Base-by-base conservation (phyloP, 306 rosid species). In the Quillaja saponaria region DNA sequence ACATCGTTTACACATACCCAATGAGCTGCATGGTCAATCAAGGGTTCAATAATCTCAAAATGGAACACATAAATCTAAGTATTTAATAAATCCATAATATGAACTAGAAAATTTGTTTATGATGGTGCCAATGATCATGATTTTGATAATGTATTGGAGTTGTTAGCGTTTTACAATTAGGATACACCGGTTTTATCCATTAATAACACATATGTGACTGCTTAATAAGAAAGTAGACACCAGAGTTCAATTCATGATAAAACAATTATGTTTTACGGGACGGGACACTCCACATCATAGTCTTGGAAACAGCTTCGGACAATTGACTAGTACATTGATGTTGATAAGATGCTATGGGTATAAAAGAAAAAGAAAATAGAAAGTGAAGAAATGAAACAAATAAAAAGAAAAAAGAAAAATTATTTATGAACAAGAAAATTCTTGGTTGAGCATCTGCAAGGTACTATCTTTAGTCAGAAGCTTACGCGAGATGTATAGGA, bases 1-100 rank as follows among this genome's bases (percentile, higher is more conserved):
- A 42, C 97, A 90, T 67, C 80, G 66, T 79, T 78, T 91, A 86
- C 96, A 91, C 90, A 91, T 65, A 10, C 86, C 97, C 42, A 91
- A 69, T 15, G 96, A 68, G 58, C 96, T 91, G 82, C 72, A 77
- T 13, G 56, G 18, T 55, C 69, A 14, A 17, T 37, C 28, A 18
- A 44, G 17, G 17, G 10, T 37, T 0, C 47, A 35, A 8, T 54
- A 8, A 28, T n/a, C n/a, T n/a, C n/a, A n/a, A n/a, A n/a, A n/a
- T n/a, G n/a, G n/a, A n/a, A n/a, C n/a, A n/a, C n/a, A n/a, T n/a
- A n/a, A n/a, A n/a, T n/a, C n/a, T n/a, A 20, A 44, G 16, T 3
- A 38, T 11, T 42, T 14, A 15, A 55, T 21, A 9, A 13, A 19
- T 3, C 47, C 45, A 49, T 4, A 10, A 5, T 16, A 42, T n/a